Percentiles rank a stretch among this genome's conserved stretches.
phyloP scores from a whole-genome alignment of 2,329 filamentous ascomycete species.

The Phoma sp. region DNA sequence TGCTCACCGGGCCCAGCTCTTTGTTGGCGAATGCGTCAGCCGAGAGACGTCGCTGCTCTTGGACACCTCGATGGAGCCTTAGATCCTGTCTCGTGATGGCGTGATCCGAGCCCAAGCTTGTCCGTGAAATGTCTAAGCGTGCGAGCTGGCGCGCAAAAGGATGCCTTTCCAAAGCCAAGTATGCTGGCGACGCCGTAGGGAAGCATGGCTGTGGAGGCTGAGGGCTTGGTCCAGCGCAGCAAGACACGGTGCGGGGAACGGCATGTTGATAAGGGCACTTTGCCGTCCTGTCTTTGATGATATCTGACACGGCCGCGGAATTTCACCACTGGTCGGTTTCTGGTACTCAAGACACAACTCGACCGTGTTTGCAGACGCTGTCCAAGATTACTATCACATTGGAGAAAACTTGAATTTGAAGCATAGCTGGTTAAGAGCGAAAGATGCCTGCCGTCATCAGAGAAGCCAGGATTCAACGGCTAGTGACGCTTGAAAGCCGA shows the following conservation, averaged over 20 bases:
- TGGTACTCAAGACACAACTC: too few species aligned
- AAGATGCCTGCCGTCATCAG: conserved; percentile 12
- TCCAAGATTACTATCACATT: too few species aligned
- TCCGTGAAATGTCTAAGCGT: conserved; percentile 1
- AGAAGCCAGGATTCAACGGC: not conserved
- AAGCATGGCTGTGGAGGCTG: conserved; percentile 19
- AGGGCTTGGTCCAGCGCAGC: conserved; percentile 6
- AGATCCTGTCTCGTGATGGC: conserved; percentile 16
- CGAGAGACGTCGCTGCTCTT: conserved; percentile 21
- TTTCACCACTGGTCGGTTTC: not conserved
- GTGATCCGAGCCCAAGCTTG: conserved; percentile 16
- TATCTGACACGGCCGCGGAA: conserved; percentile 1
- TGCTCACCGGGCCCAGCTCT: conserved; percentile 3
- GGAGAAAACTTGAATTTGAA: too few species aligned
- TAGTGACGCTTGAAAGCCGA: conserved; percentile 7
- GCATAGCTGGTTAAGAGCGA: not conserved
- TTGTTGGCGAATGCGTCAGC: conserved; percentile 28
- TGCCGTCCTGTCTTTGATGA: too few species aligned
- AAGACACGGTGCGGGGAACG: conserved; percentile 8
- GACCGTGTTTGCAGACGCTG: too few species aligned
- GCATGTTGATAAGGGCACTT: too few species aligned
- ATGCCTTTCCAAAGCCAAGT: conserved; percentile 10
- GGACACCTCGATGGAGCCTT: conserved; percentile 3
- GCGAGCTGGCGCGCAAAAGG: not conserved
- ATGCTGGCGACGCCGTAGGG: conserved; percentile 2